Conservation (phyloP, 176 grass and related monocot genomes). For the Phyllostachys edulis region DNA sequence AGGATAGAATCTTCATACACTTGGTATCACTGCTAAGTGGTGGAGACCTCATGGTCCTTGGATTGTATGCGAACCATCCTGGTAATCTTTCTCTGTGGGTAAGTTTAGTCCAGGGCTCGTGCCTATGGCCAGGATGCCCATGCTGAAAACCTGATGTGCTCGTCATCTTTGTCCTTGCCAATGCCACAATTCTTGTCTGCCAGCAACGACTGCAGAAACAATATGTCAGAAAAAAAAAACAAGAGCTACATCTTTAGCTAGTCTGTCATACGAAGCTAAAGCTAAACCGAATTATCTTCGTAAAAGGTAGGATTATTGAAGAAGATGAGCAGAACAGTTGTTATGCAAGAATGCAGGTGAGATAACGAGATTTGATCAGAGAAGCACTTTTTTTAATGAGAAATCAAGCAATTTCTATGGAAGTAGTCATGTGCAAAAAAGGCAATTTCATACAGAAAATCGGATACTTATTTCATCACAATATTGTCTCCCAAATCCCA, state of each 20-base stretch:
- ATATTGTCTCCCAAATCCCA: neutral
- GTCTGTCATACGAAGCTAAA: neutral
- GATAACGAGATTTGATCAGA: neutral
- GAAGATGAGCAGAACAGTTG: neutral
- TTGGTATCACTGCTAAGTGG: constrained; percentile 53
- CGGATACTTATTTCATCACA: neutral
- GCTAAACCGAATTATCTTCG: neutral
- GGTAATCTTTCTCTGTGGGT: constrained; percentile 53
- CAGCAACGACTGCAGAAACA: neutral
- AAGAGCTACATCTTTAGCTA: neutral
- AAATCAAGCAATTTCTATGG: neutral
- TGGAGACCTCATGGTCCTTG: constrained; percentile 70
- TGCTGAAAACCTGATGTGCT: constrained; percentile 17
- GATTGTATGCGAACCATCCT: constrained; percentile 75
- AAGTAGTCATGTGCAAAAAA: neutral
- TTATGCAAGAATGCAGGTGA: neutral
- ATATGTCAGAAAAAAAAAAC: neutral
- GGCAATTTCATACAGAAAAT: neutral
- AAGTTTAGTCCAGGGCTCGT: constrained; percentile 75
- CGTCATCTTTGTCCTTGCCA: constrained; percentile 16
- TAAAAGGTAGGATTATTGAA: neutral
- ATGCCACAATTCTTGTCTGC: neutral
- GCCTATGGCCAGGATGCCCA: neutral
- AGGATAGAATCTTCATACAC: constrained; percentile 78
- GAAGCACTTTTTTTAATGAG: neutral